phyloP scores from a whole-genome alignment of 441 rosid species.

The Croton setiger region DNA sequence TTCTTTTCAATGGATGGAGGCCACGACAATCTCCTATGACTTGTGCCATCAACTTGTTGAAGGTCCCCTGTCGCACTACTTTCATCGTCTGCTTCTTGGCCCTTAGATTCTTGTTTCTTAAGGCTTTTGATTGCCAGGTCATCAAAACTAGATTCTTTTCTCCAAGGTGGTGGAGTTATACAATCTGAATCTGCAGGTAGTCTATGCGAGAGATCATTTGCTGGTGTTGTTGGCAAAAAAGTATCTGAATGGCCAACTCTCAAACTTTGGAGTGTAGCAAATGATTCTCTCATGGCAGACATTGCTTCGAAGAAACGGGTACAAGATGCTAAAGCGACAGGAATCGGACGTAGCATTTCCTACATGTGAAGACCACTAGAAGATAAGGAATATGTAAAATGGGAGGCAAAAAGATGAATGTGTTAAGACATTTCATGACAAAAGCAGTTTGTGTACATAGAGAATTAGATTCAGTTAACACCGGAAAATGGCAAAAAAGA shows the following conservation, averaged over 20 bases:
- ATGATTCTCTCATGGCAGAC: slow-evolving; percentile 99
- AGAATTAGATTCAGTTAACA: background rate
- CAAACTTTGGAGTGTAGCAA: slow-evolving; percentile 77
- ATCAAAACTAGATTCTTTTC: slow-evolving; percentile 56
- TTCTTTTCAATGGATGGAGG: slow-evolving; percentile 58
- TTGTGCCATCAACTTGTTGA: slow-evolving; percentile 39
- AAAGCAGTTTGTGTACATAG: too few species aligned
- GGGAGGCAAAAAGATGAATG: too few species aligned
- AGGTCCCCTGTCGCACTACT: slow-evolving; percentile 34
- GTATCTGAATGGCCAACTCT: slow-evolving; percentile 63
- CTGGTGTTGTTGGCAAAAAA: slow-evolving; percentile 56
- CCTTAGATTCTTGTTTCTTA: slow-evolving; percentile 39
- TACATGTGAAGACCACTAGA: slow-evolving; percentile 19
- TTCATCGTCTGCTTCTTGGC: slow-evolving; percentile 43
- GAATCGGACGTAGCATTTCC: slow-evolving; percentile 99
- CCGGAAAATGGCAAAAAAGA: background rate
- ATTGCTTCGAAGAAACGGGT: slow-evolving; percentile 95
- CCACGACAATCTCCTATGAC: slow-evolving; percentile 81
- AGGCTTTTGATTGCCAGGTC: slow-evolving; percentile 48
- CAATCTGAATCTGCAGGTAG: slow-evolving; percentile 44
- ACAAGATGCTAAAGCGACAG: slow-evolving; percentile 95
- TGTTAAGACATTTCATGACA: too few species aligned
- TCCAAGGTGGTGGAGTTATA: slow-evolving; percentile 78
- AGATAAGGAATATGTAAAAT: slow-evolving; percentile 9
- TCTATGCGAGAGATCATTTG: slow-evolving; percentile 37